Conservation (phyloP, 768 basidiomycete species). For the Neoboletus brunneissimus region DNA sequence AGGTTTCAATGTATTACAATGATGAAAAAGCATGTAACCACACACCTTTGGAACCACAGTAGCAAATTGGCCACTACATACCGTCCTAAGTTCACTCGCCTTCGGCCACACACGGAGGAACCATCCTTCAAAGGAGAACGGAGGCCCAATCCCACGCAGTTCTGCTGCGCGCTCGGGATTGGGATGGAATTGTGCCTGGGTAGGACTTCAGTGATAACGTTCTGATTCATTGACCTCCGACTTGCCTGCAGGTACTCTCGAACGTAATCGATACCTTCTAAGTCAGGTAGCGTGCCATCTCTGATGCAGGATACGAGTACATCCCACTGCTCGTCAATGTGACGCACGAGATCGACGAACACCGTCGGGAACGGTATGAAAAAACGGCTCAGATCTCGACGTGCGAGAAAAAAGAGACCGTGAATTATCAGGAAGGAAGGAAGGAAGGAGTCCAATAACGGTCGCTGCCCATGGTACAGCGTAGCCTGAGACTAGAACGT, state of each 20-base stretch:
- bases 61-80: constrained; percentile 12
- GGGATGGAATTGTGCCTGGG: constrained; percentile 10
- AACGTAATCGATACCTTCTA: constrained; percentile 11
- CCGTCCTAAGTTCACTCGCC: neutral
- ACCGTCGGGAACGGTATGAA: neutral
- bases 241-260: constrained; percentile 15
- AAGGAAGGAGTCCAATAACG: constrained; percentile 7
- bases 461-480: constrained; percentile 18
- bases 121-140: constrained; percentile 17
- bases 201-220: neutral
- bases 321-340: constrained; percentile 18
- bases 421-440: constrained; percentile 23
- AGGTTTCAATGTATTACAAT: neutral
- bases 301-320: constrained; percentile 15
- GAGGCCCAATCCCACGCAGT: constrained; percentile 11
- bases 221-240: neutral
- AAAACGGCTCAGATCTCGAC: constrained; percentile 1
- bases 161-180: constrained; percentile 21
- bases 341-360: constrained; percentile 13
- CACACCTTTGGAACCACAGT: constrained; percentile 13
- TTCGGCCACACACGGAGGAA: constrained; percentile 18
- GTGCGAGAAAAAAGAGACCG: constrained; percentile 20
- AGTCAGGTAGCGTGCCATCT: constrained; percentile 15
- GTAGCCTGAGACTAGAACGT: constrained; percentile 6
- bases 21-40: neutral